Evolutionary conservation across 305 asterid genomes (phyloP), one percentile per base, ranked within the genome.

Genomic region (Solanum aculeatissimum): DNA sequence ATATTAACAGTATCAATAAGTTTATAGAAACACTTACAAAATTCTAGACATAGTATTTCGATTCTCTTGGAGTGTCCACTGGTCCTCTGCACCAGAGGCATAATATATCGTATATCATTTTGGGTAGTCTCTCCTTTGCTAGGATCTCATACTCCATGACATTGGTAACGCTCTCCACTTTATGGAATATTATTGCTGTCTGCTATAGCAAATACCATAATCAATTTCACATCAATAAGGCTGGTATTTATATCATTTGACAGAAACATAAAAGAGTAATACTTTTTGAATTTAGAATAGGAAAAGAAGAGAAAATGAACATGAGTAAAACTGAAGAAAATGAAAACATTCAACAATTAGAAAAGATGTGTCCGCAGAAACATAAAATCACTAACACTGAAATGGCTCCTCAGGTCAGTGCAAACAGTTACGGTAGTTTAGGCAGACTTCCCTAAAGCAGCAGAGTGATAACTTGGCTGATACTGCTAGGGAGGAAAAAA

Each of bases 1-100:
- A 77, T 18, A 51, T 38, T 12, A 77, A 11, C 19, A 51, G 45
- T 18, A 55, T 77, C 25, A 55, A 29, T 5, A 8, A 35, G 49
- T 29, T 51, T 29, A 77, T 65, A 55, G 15, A 77, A 85, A 18
- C 27, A 62, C 54, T 92, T 91, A 95, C 99, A 92, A 84, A 86
- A 95, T 94, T 87, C 92, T 88, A 49, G 99, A 92, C 83, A 93
- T 94, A 15, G 99, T 97, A 84, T 85, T 87, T 83, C 92, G 89
- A 68, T 95, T 95, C 87, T 95, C 97, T 18, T 85, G 89, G 49
- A 95, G 99, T 82, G 98, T 94, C 99, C 99, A 95, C 78, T 94
- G 93, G 68, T 95, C 98, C 86, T 95, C 98, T 6, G 97, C 97
- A 4, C 99, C 99, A 72, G 97, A 94, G 9, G 96, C 97, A 55